These are phyloP conservation scores for Psilocybe cubensis DNA, from an alignment of 768 basidiomycete genomes.

Conservation along the genomic window DNA sequence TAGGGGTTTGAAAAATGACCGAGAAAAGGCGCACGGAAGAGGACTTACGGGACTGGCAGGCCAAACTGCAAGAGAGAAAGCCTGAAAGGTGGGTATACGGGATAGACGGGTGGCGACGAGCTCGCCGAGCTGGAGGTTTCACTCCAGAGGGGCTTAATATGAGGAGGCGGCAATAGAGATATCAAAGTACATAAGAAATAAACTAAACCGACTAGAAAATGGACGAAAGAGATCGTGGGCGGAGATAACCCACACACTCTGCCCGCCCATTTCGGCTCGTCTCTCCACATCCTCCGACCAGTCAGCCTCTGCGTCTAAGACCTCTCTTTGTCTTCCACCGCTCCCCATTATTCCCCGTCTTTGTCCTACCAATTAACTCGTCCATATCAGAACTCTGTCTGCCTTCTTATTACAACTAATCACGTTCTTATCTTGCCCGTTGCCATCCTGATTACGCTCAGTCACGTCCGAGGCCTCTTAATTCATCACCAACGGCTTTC, in stretches of 20 bases:
- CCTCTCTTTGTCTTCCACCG: slow-evolving; percentile 2
- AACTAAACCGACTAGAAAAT: not conserved
- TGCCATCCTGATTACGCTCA: not conserved
- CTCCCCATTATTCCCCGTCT: not conserved
- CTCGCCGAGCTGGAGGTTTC: slow-evolving; percentile 2
- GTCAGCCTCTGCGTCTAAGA: slow-evolving; percentile 7
- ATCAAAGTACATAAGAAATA: slow-evolving; percentile 11
- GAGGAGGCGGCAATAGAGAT: slow-evolving; percentile 1
- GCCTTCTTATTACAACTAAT: not conserved
- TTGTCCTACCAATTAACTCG: not conserved
- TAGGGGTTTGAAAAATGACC: slow-evolving; percentile 9
- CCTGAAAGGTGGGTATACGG: slow-evolving; percentile 4
- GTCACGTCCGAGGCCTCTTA: not conserved
- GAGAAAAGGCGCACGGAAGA: slow-evolving; percentile 3
- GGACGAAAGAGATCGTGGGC: slow-evolving; percentile 8
- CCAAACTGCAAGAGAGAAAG: slow-evolving; percentile 7
- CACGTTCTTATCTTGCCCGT: not conserved
- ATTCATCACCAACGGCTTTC: not conserved
- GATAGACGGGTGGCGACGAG: slow-evolving; percentile 6
- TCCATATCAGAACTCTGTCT: not conserved
- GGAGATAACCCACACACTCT: slow-evolving; percentile 11
- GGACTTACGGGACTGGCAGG: slow-evolving; percentile 18
- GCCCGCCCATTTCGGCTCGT: slow-evolving; percentile 13
- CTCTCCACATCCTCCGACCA: slow-evolving; percentile 3
- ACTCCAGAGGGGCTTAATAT: not conserved